Percentiles rank a stretch among this genome's conserved stretches.
Evolutionary conservation across 768 basidiomycete species (phyloP).

Genomic region (Suillus spraguei): DNA sequence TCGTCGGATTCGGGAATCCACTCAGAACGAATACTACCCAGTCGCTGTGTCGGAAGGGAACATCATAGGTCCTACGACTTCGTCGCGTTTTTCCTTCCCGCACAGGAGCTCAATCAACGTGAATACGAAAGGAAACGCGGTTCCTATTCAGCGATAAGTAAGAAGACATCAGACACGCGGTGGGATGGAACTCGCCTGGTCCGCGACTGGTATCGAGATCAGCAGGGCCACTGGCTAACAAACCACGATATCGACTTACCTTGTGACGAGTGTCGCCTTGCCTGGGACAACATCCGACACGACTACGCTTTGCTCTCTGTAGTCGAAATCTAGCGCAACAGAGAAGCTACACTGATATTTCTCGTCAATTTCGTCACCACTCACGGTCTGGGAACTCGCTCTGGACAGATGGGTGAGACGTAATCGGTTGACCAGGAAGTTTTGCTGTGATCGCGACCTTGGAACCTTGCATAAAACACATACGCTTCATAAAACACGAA

Average conservation of each 20-base stretch:
- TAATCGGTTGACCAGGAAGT: constrained; percentile 64
- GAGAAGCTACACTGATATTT: constrained; percentile 1
- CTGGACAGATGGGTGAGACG: constrained; percentile 79
- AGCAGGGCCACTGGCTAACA: constrained; percentile 4
- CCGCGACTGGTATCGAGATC: constrained; percentile 54
- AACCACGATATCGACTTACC: constrained; percentile 41
- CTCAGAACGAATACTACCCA: constrained; percentile 41
- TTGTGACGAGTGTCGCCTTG: constrained; percentile 69
- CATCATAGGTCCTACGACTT: constrained; percentile 68
- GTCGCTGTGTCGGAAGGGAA: constrained; percentile 55
- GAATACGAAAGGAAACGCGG: constrained; percentile 76
- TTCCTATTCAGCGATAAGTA: constrained; percentile 45
- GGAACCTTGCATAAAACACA: constrained; percentile 48
- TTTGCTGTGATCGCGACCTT: constrained; percentile 64
- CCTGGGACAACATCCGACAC: constrained; percentile 44
- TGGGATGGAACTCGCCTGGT: constrained; percentile 50
- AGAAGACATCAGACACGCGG: not conserved
- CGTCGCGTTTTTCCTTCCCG: constrained; percentile 60
- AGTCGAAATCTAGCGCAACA: constrained; percentile 59
- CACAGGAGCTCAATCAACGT: constrained; percentile 73
- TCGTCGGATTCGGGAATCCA: not conserved
- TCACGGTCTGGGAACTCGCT: constrained; percentile 55
- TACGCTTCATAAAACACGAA: not conserved
- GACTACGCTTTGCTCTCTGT: constrained; percentile 74
- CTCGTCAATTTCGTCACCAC: constrained; percentile 13